These are phyloP conservation scores for Pseudopyricularia javanii DNA, from an alignment of 2,329 filamentous ascomycete species.

Conservation along the genomic window DNA sequence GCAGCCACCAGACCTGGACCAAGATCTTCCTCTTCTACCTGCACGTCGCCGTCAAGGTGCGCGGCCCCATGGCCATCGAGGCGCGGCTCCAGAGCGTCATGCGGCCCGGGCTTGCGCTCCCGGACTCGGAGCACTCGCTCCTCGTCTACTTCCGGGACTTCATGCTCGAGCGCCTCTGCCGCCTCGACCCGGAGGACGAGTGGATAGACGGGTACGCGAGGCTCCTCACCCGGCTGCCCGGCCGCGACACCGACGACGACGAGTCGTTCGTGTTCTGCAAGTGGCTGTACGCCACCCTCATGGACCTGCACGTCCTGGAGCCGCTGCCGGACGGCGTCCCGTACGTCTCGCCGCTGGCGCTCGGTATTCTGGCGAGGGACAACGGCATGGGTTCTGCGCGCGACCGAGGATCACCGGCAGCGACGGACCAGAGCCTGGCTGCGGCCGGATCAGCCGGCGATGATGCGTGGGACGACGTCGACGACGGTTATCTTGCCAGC, in stretches of 20 bases:
- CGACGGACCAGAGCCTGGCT: not conserved
- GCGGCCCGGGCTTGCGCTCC: not conserved
- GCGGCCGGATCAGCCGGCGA: not conserved
- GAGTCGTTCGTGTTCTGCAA: not conserved
- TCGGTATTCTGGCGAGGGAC: not conserved
- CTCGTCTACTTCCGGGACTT: not conserved
- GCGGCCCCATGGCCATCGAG: not conserved
- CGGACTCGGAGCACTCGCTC: not conserved
- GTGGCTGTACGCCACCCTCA: not conserved
- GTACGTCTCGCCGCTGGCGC: not conserved
- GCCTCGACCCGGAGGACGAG: not conserved
- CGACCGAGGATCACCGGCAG: not conserved
- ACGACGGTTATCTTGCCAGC: not conserved
- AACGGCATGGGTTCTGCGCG: not conserved
- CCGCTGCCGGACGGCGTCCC: not conserved
- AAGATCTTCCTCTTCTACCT: not conserved
- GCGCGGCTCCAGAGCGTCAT: not conserved
- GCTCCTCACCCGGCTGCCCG: not conserved
- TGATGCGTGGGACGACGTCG: not conserved
- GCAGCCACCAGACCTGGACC: not conserved
- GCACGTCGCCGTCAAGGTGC: not conserved
- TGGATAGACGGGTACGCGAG: not conserved
- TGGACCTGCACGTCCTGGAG: not conserved
- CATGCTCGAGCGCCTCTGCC: not conserved
- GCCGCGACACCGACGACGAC: not conserved